Conservation (phyloP, 2,329 filamentous ascomycete species). For the Scedosporium dehoogii region DNA sequence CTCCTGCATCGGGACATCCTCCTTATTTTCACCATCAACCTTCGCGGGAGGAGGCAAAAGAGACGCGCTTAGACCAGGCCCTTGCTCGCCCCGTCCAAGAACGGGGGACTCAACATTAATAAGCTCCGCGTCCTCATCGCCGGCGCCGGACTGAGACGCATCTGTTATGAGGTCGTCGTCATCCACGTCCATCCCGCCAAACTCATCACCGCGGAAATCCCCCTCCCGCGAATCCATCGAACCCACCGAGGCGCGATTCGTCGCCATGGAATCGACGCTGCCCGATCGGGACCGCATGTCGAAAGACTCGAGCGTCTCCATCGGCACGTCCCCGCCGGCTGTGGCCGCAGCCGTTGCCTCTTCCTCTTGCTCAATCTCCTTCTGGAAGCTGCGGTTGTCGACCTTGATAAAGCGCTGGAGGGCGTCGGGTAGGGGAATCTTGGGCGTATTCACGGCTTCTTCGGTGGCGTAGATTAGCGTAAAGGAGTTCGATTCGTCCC, state of each 20-base stretch:
- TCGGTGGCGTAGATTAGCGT: slow-evolving; percentile 46
- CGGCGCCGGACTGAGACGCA: not conserved
- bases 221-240: slow-evolving; percentile 11
- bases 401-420: slow-evolving; percentile 36
- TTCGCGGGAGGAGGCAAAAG: not conserved
- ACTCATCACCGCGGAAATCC: slow-evolving; percentile 1
- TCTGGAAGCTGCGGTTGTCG: slow-evolving; percentile 42
- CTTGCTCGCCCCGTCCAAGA: not conserved
- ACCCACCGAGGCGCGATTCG: slow-evolving; percentile 19
- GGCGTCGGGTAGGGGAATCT: slow-evolving; percentile 25
- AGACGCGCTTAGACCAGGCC: not conserved
- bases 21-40: not conserved
- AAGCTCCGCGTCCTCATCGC: not conserved
- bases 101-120: not conserved
- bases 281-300: slow-evolving; percentile 2
- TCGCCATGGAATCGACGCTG: slow-evolving; percentile 27
- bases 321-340: slow-evolving; percentile 12
- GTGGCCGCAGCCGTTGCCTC: slow-evolving; percentile 15
- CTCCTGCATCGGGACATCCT: not conserved
- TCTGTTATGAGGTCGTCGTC: not conserved
- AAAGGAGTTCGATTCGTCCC: slow-evolving; percentile 35
- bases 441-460: slow-evolving; percentile 27
- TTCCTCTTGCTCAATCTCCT: slow-evolving; percentile 30
- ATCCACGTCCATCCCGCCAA: slow-evolving; percentile 2
- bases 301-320: slow-evolving; percentile 6